These are phyloP conservation scores for Tolypocladium endophyticum DNA, from an alignment of 2,329 filamentous ascomycete genomes.

Conservation along the genomic window DNA sequence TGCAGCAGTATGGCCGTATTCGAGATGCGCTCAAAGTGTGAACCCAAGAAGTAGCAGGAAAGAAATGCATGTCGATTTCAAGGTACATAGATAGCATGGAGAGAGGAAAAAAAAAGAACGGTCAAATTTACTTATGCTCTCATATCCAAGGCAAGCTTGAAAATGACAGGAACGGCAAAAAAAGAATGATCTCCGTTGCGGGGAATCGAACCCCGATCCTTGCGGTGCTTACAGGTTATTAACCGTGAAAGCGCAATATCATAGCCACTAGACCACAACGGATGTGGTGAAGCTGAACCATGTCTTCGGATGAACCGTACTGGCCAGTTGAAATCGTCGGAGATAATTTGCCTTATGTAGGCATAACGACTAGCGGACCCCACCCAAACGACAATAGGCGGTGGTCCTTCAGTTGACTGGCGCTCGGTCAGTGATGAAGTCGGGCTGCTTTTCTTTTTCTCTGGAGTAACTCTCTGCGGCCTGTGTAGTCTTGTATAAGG, in stretches of 20 bases:
- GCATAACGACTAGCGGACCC: not conserved
- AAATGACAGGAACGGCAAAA: not conserved
- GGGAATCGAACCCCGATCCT: constrained; percentile 13
- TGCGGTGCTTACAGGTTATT: constrained; percentile 6
- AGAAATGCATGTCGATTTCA: not conserved
- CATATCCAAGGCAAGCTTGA: constrained; percentile 1
- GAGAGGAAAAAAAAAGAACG: too few species aligned
- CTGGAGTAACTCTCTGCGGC: not conserved
- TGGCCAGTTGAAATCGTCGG: not conserved
- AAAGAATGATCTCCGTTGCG: constrained; percentile 9
- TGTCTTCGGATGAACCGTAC: constrained; percentile 2
- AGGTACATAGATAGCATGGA: too few species aligned
- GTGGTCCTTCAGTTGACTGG: not conserved
- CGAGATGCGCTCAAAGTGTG: not conserved
- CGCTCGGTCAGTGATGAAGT: not conserved
- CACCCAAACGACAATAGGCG: not conserved
- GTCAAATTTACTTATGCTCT: not conserved
- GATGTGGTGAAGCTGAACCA: constrained; percentile 1
- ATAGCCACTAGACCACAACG: constrained; percentile 13
- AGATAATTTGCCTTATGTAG: not conserved
- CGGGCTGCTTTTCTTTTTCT: not conserved
- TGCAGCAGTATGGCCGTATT: not conserved
- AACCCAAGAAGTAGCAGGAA: not conserved
- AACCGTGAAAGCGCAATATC: constrained; percentile 12
- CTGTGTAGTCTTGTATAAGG: not conserved